Conservation (phyloP, 2,329 filamentous ascomycete species). For the Chaetomiaceae sp. region DNA sequence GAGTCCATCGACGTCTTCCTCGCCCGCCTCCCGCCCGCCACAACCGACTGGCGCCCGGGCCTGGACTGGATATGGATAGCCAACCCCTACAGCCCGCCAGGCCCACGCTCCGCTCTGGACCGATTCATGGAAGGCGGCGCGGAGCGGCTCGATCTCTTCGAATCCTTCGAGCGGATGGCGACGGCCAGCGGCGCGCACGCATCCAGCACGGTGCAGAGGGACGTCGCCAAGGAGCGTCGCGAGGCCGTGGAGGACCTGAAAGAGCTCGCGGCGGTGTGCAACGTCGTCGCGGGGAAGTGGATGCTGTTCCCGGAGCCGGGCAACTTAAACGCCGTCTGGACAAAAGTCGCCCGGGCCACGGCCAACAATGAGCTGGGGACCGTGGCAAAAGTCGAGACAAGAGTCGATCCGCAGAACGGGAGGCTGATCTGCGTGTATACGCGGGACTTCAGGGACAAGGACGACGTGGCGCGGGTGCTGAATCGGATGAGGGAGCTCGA, state of each 20-base stretch:
- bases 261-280: conserved; percentile 51
- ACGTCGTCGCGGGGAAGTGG: conserved; percentile 68
- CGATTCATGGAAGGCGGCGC: conserved; percentile 48
- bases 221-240: conserved; percentile 45
- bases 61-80: conserved; percentile 69
- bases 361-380: conserved; percentile 64
- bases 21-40: conserved; percentile 59
- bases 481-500: conserved; percentile 54
- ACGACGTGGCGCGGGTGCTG: conserved; percentile 65
- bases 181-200: conserved; percentile 32
- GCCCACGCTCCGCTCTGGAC: conserved; percentile 30
- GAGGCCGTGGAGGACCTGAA: conserved; percentile 51
- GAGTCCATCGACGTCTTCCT: conserved; percentile 47
- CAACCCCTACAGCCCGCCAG: conserved; percentile 51
- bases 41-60: conserved; percentile 40
- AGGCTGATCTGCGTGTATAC: conserved; percentile 75
- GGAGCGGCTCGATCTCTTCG: conserved; percentile 42
- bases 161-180: conserved; percentile 38
- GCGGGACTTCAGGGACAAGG: conserved; percentile 60
- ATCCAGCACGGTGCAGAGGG: conserved; percentile 34
- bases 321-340: conserved; percentile 60
- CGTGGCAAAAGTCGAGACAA: conserved; percentile 65
- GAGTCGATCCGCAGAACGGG: conserved; percentile 37
- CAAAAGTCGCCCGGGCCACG: conserved; percentile 58
- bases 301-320: conserved; percentile 58